phyloP scores from a whole-genome alignment of 2,329 filamentous ascomycete genomes.

The Daldinia sp. region DNA sequence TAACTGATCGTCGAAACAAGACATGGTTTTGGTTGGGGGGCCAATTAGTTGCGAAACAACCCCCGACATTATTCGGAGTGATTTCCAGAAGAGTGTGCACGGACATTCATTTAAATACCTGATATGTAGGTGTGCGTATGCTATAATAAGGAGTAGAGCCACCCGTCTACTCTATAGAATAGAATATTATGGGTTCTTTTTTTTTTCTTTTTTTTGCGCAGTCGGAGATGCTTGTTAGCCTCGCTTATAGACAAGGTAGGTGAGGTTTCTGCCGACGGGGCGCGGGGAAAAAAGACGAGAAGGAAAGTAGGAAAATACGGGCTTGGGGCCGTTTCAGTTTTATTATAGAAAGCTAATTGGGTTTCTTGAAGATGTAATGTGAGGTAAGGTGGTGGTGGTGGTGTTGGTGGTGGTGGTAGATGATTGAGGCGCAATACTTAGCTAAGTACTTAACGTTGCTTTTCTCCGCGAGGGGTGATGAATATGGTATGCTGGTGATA shows the following conservation, averaged over 20 bases:
- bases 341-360: not conserved
- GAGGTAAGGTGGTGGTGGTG: not conserved
- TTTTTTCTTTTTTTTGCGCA: not conserved
- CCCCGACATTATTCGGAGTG: not conserved
- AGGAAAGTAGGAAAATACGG: not conserved
- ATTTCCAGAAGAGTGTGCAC: not conserved
- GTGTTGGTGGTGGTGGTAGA: not conserved
- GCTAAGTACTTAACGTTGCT: not conserved
- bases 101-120: not conserved
- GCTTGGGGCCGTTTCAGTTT: constrained; percentile 5
- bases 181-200: too few species aligned
- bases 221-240: not conserved
- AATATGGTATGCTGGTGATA: not conserved
- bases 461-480: not conserved
- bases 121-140: not conserved
- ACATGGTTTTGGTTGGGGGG: not conserved
- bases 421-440: not conserved
- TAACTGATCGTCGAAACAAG: not conserved
- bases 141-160: constrained; percentile 2
- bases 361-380: not conserved
- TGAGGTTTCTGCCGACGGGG: too few species aligned
- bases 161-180: not conserved
- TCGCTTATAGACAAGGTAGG: not conserved
- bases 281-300: not conserved
- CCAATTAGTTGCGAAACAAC: not conserved